Evolutionary conservation across 768 basidiomycete species (phyloP).

Genomic region (Roridomyces roridus): DNA sequence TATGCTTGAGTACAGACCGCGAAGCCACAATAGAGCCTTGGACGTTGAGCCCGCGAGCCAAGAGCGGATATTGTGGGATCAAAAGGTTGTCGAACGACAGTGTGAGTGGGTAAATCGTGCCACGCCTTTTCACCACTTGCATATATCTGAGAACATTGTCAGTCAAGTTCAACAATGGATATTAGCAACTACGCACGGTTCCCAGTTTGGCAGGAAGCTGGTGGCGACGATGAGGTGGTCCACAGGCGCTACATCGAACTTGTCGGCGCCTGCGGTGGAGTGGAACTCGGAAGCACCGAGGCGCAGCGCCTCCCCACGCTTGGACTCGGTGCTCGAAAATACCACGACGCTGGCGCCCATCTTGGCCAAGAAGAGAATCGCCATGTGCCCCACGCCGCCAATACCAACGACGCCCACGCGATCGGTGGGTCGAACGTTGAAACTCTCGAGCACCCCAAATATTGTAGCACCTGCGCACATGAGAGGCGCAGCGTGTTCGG

Average conservation of each 20-base stretch:
- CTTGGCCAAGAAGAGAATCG: slow-evolving; percentile 42
- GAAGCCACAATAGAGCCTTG: slow-evolving; percentile 22
- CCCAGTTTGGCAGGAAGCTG: slow-evolving; percentile 10
- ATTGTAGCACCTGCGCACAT: slow-evolving; percentile 38
- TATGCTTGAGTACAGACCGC: slow-evolving; percentile 22
- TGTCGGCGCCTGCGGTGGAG: slow-evolving; percentile 27
- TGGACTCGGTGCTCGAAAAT: slow-evolving; percentile 38
- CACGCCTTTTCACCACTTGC: slow-evolving; percentile 1
- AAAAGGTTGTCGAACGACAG: background rate
- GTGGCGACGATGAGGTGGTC: slow-evolving; percentile 27
- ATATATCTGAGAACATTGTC: background rate
- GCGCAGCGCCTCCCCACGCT: slow-evolving; percentile 36
- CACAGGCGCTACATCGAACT: slow-evolving; percentile 33
- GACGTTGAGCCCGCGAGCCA: slow-evolving; percentile 1
- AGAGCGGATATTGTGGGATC: slow-evolving; percentile 3
- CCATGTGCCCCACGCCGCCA: slow-evolving; percentile 44
- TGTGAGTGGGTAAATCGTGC: slow-evolving; percentile 10
- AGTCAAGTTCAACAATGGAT: background rate
- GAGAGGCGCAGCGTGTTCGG: slow-evolving; percentile 26
- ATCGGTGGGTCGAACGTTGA: slow-evolving; percentile 33
- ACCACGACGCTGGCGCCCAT: slow-evolving; percentile 46
- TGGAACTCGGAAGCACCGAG: slow-evolving; percentile 43
- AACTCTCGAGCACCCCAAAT: slow-evolving; percentile 12
- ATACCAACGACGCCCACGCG: slow-evolving; percentile 40
- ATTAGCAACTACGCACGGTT: background rate